Evolutionary conservation across 495 filamentous ascomycete genomes (phyloP).

Genomic region (Amniculicola lignicola): DNA sequence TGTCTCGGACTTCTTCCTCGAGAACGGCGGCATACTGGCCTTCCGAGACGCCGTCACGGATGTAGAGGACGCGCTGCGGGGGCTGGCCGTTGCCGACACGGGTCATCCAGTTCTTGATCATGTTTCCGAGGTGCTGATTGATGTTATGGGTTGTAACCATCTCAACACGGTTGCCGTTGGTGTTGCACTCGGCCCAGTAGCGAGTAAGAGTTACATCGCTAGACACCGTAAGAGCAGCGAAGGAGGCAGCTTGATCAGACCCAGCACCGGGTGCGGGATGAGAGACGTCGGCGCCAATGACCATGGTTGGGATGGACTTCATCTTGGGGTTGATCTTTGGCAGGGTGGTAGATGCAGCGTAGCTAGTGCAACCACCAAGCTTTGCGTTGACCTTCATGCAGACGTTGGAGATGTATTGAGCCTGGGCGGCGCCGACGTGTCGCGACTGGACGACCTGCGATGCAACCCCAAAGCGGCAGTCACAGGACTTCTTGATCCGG

Average conservation of each 20-base stretch:
- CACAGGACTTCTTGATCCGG: conserved; percentile 75
- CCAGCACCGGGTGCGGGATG: conserved; percentile 65
- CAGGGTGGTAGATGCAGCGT: conserved; percentile 39
- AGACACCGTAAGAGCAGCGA: conserved; percentile 83
- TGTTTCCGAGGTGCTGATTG: conserved; percentile 56
- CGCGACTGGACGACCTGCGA: conserved; percentile 66
- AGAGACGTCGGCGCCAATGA: conserved; percentile 87
- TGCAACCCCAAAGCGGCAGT: conserved; percentile 73
- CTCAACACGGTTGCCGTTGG: conserved; percentile 74
- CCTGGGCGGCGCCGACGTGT: conserved; percentile 59
- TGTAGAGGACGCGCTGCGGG: conserved; percentile 77
- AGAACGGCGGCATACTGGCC: conserved; percentile 77
- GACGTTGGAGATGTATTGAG: conserved; percentile 75
- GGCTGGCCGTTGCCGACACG: conserved; percentile 49
- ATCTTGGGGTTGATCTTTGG: conserved; percentile 27
- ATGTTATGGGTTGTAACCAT: conserved; percentile 66
- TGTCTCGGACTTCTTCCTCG: conserved; percentile 65
- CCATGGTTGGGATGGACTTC: conserved; percentile 53
- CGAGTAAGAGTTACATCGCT: conserved; percentile 58
- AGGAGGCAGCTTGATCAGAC: conserved; percentile 55
- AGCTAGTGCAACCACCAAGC: conserved; percentile 73
- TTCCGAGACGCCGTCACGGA: conserved; percentile 91
- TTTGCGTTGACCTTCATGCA: conserved; percentile 95
- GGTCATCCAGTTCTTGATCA: conserved; percentile 61
- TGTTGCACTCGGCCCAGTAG: conserved; percentile 72